Conservation (phyloP, 176 grass and related monocot species). For the Lolium multiflorum region DNA sequence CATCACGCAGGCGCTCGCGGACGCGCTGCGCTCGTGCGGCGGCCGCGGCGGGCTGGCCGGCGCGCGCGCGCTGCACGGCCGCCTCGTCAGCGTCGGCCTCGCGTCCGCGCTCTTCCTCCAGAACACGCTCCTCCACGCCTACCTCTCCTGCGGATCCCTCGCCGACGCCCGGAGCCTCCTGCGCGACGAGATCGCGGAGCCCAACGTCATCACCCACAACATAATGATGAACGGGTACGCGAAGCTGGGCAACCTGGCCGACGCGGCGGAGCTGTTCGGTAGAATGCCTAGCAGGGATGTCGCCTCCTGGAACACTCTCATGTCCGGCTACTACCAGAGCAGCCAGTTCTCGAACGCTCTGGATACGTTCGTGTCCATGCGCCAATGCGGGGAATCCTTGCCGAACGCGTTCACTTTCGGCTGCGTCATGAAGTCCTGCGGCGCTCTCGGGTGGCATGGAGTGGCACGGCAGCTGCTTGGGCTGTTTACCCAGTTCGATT, state of each 20-base stretch:
- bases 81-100: conserved; percentile 75
- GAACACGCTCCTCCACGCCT: conserved; percentile 86
- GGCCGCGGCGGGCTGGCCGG: conserved; percentile 43
- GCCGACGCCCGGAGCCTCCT: conserved; percentile 64
- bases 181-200: conserved; percentile 48
- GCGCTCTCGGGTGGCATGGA: conserved; percentile 53
- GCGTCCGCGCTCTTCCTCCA: conserved; percentile 82
- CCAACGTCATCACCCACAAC: conserved; percentile 82
- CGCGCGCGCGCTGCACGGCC: conserved; percentile 71
- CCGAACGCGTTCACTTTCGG: conserved; percentile 75
- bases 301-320: conserved; percentile 87
- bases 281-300: conserved; percentile 77
- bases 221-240: conserved; percentile 74
- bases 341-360: conserved; percentile 36
- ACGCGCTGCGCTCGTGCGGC: conserved; percentile 59
- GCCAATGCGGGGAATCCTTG: conserved; percentile 35
- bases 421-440: conserved; percentile 74
- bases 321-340: conserved; percentile 76
- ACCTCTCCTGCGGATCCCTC: conserved; percentile 73
- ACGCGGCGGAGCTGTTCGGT: conserved; percentile 75
- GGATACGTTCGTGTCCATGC: conserved; percentile 65
- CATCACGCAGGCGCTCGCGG: conserved; percentile 73
- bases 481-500: conserved; percentile 69
- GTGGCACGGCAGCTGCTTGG: conserved; percentile 73
- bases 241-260: conserved; percentile 60